These are phyloP conservation scores for Penicillium crustosum DNA, from an alignment of 2,329 filamentous ascomycete species.

Conservation along the genomic window DNA sequence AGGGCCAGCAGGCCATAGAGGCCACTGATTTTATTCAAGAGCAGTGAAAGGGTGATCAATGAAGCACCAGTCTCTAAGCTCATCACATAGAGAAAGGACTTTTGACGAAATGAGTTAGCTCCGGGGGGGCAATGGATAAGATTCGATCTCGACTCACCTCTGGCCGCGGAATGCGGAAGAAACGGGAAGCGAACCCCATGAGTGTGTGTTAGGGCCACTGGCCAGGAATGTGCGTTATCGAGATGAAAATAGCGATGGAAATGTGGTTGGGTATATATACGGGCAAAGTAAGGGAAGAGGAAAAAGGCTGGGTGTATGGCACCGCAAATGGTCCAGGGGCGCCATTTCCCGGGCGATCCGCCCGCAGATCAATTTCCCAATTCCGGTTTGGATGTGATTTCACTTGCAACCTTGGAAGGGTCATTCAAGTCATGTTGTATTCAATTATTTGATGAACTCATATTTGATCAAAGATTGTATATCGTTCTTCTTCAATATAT, in stretches of 20 bases:
- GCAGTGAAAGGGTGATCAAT: conserved; percentile 75
- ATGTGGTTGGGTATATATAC: conserved; percentile 12
- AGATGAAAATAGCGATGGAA: conserved; percentile 8
- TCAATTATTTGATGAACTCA: not conserved
- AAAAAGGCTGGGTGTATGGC: conserved; percentile 21
- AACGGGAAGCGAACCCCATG: conserved; percentile 44
- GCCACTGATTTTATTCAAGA: conserved; percentile 90
- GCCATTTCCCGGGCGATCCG: conserved; percentile 26
- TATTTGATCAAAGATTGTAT: not conserved
- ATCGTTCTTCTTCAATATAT: not conserved
- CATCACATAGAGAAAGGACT: conserved; percentile 85
- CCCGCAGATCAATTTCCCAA: conserved; percentile 21
- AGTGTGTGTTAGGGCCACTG: conserved; percentile 7
- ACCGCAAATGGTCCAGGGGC: conserved; percentile 21
- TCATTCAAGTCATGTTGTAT: not conserved
- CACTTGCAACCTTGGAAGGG: not conserved
- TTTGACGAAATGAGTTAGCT: conserved; percentile 26
- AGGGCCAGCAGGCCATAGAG: conserved; percentile 87
- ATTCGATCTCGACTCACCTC: conserved; percentile 32
- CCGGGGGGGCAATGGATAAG: conserved; percentile 6
- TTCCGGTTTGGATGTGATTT: conserved; percentile 1
- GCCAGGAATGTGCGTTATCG: conserved; percentile 7
- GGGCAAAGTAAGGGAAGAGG: conserved; percentile 12
- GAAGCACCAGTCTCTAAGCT: conserved; percentile 83
- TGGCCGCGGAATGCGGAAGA: conserved; percentile 52